Evolutionary conservation across 2,329 filamentous ascomycete species (phyloP), one percentile per base, ranked within the genome.

Genomic region (Fusarium sp.): DNA sequence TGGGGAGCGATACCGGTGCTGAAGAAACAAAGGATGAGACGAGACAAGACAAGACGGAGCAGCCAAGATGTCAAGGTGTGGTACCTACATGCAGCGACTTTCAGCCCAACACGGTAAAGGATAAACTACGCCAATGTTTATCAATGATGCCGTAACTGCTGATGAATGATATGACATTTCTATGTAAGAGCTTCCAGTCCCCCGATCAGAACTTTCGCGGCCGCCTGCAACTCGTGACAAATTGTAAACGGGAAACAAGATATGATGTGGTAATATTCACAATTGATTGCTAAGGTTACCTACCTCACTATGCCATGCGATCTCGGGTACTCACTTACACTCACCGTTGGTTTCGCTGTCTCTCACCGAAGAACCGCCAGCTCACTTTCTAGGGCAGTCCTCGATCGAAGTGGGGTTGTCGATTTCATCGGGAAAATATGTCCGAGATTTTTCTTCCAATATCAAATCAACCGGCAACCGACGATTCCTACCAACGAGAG

Each of bases 91-190:
- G 45, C 34, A 64, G 57, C 69, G 59, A 52, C 63, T 59, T 41
- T 22, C 41, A 61, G 34, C 59, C 67, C 46, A 67, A 70, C 45
- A 27, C 14, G 57, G 57, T 45, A 67, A 64, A 63, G 57, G 57
- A 70, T 55, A 52, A 58, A 59, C 46, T 71, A 40, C 60, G 61
- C 72, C 57, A 57, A 49, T 65, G 46, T 67, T 72, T 72, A 65
- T 72, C 70, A 73, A 73, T 57, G 53, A 71, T 67, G 57, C 60
- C 42, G 67, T 72, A 65, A 72, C 40, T 57, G 65, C 67, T 70
- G 67, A 70, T 70, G 62, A 67, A 70, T 69, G 53, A 64, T 68
- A 47, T 67, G 64, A 59, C 40, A 49, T 59, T 54, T 66, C 68
- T 64, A 70, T 71, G 37, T 65, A 57, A 65, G 67, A 54, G 40